These are phyloP conservation scores for Rhododendron ferrugineum DNA, from an alignment of 148 eudicot genomes.

Conservation along the genomic window DNA sequence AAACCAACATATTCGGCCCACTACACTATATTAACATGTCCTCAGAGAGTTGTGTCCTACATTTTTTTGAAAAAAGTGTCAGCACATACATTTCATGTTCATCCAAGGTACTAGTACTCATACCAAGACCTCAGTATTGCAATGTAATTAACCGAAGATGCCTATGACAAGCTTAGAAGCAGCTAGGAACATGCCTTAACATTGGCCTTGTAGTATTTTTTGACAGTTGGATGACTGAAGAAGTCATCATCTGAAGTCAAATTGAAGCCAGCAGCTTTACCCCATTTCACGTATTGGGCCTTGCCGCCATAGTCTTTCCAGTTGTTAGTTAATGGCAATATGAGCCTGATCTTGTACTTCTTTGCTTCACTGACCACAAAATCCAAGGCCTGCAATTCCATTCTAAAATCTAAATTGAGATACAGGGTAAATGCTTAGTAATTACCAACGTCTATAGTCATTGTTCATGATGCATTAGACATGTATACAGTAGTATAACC, in stretches of 20 bases:
- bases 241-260: conserved; percentile 67
- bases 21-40: neutral
- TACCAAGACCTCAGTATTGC: neutral
- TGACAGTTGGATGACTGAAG: conserved; percentile 59
- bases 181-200: conserved; percentile 44
- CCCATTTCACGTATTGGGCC: conserved; percentile 89
- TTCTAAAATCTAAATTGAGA: neutral
- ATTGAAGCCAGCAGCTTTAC: conserved; percentile 71
- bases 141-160: neutral
- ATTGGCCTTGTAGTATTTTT: conserved; percentile 65
- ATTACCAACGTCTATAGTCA: neutral
- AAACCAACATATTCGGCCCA: too few species aligned
- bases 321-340: conserved; percentile 74
- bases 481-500: neutral
- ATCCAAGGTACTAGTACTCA: neutral
- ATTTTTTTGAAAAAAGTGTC: neutral
- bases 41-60: neutral
- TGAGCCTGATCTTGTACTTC: conserved; percentile 74
- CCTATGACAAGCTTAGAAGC: neutral
- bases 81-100: too few species aligned
- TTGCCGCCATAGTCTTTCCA: conserved; percentile 92
- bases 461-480: neutral
- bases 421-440: neutral
- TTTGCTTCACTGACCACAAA: conserved; percentile 88
- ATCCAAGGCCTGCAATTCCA: conserved; percentile 66